phyloP scores from a whole-genome alignment of 148 eudicot species.

The Persicaria maculosa region DNA sequence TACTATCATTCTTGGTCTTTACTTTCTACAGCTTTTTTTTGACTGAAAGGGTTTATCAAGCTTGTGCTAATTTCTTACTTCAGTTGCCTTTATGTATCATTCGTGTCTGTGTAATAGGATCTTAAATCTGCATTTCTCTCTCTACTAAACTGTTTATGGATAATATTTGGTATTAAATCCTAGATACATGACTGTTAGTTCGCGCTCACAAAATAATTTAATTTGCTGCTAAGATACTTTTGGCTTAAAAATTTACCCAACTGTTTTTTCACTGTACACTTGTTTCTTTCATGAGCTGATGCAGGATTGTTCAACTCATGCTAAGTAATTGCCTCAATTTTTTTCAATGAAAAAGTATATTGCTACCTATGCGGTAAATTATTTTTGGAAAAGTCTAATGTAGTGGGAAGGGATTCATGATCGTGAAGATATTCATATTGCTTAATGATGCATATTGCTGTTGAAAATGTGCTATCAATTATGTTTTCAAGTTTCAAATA shows the following conservation, averaged over 20 bases:
- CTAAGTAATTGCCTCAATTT: not conserved
- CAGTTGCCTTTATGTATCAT: not conserved
- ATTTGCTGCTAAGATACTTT: not conserved
- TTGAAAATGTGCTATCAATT: not conserved
- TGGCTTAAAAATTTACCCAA: not conserved
- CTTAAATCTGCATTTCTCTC: not conserved
- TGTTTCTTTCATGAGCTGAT: not conserved
- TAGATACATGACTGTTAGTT: not conserved
- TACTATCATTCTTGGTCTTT: no score
- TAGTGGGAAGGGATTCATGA: not conserved
- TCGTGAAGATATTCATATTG: not conserved
- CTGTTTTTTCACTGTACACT: not conserved
- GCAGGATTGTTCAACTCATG: not conserved
- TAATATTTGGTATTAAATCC: not conserved
- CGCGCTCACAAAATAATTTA: no score
- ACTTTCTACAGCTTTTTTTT: no score
- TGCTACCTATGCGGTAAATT: not conserved
- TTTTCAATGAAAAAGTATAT: not conserved
- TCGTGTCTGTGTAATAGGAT: not conserved
- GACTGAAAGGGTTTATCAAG: not conserved
- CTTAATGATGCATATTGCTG: constrained; percentile 3
- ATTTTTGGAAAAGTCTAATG: not conserved
- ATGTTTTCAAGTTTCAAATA: not conserved
- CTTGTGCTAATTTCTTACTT: not conserved
- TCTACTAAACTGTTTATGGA: not conserved